These are phyloP conservation scores for Boletus huronensis DNA, from an alignment of 768 basidiomycete genomes.

Conservation along the genomic window DNA sequence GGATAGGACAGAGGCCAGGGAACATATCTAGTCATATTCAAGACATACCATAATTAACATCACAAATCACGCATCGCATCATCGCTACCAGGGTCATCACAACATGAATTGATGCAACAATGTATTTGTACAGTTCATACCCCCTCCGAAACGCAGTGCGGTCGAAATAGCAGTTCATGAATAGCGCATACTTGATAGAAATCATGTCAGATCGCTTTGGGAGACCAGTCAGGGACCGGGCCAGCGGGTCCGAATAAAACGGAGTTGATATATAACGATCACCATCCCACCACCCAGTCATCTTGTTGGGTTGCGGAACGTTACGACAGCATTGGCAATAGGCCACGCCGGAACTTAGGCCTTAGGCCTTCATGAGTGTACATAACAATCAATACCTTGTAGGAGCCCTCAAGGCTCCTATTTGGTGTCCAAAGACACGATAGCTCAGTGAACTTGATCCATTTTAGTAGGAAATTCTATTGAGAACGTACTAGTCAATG, in stretches of 20 bases:
- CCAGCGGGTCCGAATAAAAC: background rate
- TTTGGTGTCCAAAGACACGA: background rate
- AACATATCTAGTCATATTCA: background rate
- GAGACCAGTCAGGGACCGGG: background rate
- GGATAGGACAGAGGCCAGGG: background rate
- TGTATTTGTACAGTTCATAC: background rate
- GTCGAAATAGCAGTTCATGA: too few relatives aligned
- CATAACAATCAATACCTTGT: background rate
- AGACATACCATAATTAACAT: background rate
- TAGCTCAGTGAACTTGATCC: background rate
- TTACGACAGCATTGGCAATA: background rate
- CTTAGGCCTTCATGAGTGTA: too few relatives aligned
- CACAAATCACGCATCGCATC: background rate
- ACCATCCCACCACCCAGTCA: background rate
- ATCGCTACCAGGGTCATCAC: background rate
- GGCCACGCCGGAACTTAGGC: background rate
- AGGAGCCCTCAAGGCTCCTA: background rate
- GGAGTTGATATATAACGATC: background rate
- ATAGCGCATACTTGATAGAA: background rate
- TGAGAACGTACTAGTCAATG: too few relatives aligned
- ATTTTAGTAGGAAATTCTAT: background rate
- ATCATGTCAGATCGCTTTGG: background rate
- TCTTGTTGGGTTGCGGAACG: background rate
- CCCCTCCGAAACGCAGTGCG: background rate
- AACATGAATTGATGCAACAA: background rate